Evolutionary conservation across 345 rosid genomes (phyloP), one percentile per base, ranked within the genome.

Genomic region (Syzygium aromaticum): DNA sequence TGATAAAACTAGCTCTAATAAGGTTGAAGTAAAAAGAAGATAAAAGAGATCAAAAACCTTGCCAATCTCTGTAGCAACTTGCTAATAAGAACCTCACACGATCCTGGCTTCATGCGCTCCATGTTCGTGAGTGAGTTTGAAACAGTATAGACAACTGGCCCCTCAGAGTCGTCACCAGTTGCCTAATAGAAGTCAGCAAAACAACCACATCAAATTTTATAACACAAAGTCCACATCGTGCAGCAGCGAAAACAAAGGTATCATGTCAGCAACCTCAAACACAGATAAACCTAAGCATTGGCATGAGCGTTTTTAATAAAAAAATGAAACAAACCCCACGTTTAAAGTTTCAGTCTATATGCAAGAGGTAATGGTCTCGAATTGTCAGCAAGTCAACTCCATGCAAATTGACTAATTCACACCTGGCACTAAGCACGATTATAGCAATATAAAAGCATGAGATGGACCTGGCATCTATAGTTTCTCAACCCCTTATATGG

Each of bases 31-130:
- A 63, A 10, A 73, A 59, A 84, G 84, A 52, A 86, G 25, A 52
- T 40, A 16, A 28, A 87, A 61, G 73, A 28, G 57, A 84, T 40
- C 51, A 85, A 46, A 59, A 89, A 95, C 99, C 98, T 97, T 92
- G 96, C 92, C 89, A 96, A 87, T 88, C 88, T 93, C 91, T 94
- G 95, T 53, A 97, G 93, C 92, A 97, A 90, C 91, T 85, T 94
- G 87, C 95, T 93, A 63, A 95, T 87, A 86, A 96, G 89, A 67
- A 92, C 93, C 89, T 96, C 99, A 90, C 94, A 92, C 84, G 99
- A 95, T 88, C 98, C 99, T 67, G 97, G 95, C 91, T 90, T 94
- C 85, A 86, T 80, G 30, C 92, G 94, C 90, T 97, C 99, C 96
- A 97, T 94, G 84, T 87, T 91, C 54, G 89, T 77, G 22, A 97